Base-by-base conservation (phyloP, 768 basidiomycete species). In the Leccinum boreale region DNA sequence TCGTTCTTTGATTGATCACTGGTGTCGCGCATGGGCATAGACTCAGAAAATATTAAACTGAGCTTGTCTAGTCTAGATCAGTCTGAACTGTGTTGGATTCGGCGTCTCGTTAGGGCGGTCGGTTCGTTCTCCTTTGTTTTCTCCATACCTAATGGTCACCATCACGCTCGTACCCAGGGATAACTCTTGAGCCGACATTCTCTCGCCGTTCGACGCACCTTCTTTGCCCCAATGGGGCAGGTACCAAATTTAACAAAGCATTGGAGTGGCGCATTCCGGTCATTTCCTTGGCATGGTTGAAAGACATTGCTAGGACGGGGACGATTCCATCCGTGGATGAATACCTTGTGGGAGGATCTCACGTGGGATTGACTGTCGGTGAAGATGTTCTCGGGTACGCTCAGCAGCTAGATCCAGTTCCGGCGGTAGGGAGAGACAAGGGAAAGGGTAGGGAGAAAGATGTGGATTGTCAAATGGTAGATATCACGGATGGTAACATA, bases 181-280 rank as follows among this genome's bases (percentile, higher is more conserved):
- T 86, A 36, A 78, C 66, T 4, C 75, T 84, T 2, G 78, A 83
- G 3, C 74, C 79, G 0, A 77, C 74, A n/a, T 88, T 89, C 69
- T 87, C 83, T 14, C 79, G 84, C 17, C 80, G 78, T 11, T 82
- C 86, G 2, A 94, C 94, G 0, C 90, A 96, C 62, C 78, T 97
- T 1, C 74, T 97, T 8, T 94, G 92, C 67, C 88, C 89, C 0
- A 78, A 84, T 6, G 82, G 79, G 0, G 74, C 68, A 0, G 92
- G 94, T 15, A 76, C 78, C 23, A 96, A 97, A 68, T 91, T 82
- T 52, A 82, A 86, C 15, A 92, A 87, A 68, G 92, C 94, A 2
- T 66, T 70, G 39, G 84, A 91, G 67, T 96, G 94, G 94, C 79
- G 78, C 14, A 81, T 89, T 8, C 85, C 87, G 0, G 83, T 90